phyloP scores from a whole-genome alignment of 2,329 filamentous ascomycete species.

The Myriosclerotinia duriaeana region DNA sequence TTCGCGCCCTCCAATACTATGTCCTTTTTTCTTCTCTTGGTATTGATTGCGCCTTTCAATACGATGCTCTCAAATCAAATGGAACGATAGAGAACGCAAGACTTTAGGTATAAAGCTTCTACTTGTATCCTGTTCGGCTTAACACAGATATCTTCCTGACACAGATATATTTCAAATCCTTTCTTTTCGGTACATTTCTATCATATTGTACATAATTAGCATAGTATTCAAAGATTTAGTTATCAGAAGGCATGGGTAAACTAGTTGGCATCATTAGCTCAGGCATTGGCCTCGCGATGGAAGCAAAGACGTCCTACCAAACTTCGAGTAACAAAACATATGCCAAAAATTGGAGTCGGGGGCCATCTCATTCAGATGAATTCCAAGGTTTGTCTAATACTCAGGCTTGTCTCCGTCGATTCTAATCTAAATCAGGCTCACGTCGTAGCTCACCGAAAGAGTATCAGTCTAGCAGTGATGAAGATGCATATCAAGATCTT shows the following conservation, averaged over 20 bases:
- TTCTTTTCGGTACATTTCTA: neutral
- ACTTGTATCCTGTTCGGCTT: too few species aligned
- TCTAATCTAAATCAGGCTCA: neutral
- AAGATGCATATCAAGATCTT: constrained; percentile 13
- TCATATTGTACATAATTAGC: neutral
- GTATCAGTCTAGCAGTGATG: neutral
- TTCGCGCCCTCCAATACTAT: neutral
- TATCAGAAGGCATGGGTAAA: constrained; percentile 2
- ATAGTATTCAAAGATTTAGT: neutral
- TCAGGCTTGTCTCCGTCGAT: neutral
- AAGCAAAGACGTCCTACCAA: constrained; percentile 8
- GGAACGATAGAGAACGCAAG: too few species aligned
- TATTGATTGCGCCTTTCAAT: too few species aligned
- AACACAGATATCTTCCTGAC: too few species aligned
- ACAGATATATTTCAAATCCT: neutral
- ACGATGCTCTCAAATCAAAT: neutral
- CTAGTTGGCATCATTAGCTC: constrained; percentile 16
- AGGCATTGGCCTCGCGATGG: constrained; percentile 22
- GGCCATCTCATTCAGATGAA: neutral
- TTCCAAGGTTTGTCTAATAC: neutral
- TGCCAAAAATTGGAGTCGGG: neutral
- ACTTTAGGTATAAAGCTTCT: neutral
- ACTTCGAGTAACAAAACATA: constrained; percentile 3
- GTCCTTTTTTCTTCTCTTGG: neutral
- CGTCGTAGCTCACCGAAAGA: neutral